Evolutionary conservation across 2,329 filamentous ascomycete species (phyloP).

Genomic region (Macrophomina phaseolina): DNA sequence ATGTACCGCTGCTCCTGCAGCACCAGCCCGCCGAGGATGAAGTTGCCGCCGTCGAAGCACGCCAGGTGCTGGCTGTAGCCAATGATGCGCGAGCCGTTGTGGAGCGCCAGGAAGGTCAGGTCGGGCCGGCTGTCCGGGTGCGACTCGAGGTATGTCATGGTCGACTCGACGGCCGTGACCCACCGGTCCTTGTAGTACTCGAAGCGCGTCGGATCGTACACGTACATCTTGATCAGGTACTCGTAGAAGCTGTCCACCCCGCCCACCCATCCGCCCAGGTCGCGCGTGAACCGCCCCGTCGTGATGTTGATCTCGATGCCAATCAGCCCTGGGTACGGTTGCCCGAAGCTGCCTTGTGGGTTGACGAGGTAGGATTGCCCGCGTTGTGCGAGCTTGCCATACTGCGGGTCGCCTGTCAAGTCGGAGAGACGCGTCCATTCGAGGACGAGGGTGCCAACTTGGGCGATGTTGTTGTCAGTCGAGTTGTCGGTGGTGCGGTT

Average conservation of each 20-base stretch:
- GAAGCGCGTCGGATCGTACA: constrained; percentile 74
- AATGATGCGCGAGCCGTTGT: constrained; percentile 50
- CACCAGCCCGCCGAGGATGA: constrained; percentile 79
- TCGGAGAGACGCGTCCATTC: constrained; percentile 86
- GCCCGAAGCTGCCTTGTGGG: constrained; percentile 64
- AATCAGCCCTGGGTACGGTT: constrained; percentile 79
- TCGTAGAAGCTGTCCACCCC: constrained; percentile 85
- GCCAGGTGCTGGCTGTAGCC: constrained; percentile 62
- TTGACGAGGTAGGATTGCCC: constrained; percentile 73
- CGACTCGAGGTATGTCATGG: constrained; percentile 73
- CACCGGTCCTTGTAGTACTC: constrained; percentile 72
- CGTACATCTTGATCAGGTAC: constrained; percentile 89
- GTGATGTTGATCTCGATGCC: constrained; percentile 70
- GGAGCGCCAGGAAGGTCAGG: constrained; percentile 72
- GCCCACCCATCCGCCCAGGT: constrained; percentile 75
- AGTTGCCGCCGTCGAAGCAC: constrained; percentile 84
- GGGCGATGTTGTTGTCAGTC: constrained; percentile 73
- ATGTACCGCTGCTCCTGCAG: constrained; percentile 70
- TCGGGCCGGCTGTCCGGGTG: constrained; percentile 71
- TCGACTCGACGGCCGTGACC: constrained; percentile 76
- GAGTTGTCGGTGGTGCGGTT: constrained; percentile 57
- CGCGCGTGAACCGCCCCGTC: constrained; percentile 71
- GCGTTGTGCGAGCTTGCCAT: constrained; percentile 69
- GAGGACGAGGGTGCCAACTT: constrained; percentile 76
- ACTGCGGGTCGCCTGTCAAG: constrained; percentile 70